Base-by-base conservation (phyloP, 177 flowering plant genomes). In the Vitis hybrid region DNA sequence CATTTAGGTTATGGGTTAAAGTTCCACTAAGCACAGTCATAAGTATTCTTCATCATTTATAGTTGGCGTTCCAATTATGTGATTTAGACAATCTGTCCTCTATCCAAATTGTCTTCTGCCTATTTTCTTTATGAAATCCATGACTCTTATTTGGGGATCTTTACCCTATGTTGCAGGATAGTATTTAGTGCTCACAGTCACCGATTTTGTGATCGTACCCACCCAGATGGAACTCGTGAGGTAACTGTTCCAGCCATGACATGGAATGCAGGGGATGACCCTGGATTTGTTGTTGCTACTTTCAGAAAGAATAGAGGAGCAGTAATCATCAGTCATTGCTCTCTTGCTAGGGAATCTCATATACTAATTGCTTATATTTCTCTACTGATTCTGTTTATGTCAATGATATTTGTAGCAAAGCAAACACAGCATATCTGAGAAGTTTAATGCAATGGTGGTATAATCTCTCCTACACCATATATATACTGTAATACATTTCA, bases 191-290 rank as follows among this genome's bases (percentile, higher is more conserved):
- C 87, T 21, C 92, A 88, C 73, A 75, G 76, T 49, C 82, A 82
- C 67, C 75, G 75, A 49, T 88, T 88, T 69, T 76, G 75, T 69
- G 80, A 82, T 53, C 76, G 79, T 68, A 70, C 68, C 8, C 90
- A 90, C 72, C 55, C 57, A 15, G 92, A 88, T 75, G 88, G 92
- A 55, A 88, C 87, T 1, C 90, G 83, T 11, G 92, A 90, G 74
- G 77, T 90, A 11, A 86, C 86, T 49, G 87, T 90, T 62, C 90
- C 94, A n/a, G 84, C 89, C 63, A 83, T 87, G 86, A 68, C 90
- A 12, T 90, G 94, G 92, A 78, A 78, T 70, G 87, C 81, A 53
- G 83, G 74, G 70, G 84, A 82, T 70, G 87, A 88, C 56, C 92
- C 92, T 19, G 89, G 89, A 52, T 90, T 90, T 74, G 78, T 88